A percentile compares a stretch with the other conserved stretches of the same genome.
Conservation (phyloP, 2,329 filamentous ascomycete genomes). For the Fusarium sp. region DNA sequence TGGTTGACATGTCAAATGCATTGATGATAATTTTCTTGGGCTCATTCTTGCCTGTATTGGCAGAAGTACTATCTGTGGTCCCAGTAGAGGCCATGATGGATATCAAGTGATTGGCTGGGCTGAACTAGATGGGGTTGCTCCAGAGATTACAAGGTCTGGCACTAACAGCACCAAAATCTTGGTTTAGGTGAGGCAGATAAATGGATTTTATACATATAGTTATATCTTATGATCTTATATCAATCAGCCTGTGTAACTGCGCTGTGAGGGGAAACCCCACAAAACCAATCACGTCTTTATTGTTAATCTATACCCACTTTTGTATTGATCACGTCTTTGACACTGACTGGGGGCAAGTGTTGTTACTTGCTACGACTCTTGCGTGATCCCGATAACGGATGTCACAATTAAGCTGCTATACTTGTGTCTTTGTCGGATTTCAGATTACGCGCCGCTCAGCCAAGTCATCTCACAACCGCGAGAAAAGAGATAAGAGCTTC, state of each 20-base stretch:
- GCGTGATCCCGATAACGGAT: slow-evolving; percentile 25
- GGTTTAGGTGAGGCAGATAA: not conserved
- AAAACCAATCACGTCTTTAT: slow-evolving; percentile 16
- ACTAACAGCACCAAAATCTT: not conserved
- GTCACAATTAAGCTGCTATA: not conserved
- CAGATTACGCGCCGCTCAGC: not conserved
- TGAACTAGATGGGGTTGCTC: no score
- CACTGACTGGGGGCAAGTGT: not conserved
- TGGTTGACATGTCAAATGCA: slow-evolving; percentile 75
- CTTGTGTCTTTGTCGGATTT: not conserved
- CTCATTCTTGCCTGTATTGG: not conserved
- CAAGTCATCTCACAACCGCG: not conserved
- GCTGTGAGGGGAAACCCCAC: not conserved
- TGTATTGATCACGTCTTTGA: no score
- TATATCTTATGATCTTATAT: not conserved
- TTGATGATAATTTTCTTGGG: slow-evolving; percentile 66
- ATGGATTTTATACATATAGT: not conserved
- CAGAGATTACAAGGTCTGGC: not conserved
- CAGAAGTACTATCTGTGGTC: not conserved
- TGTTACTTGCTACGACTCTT: not conserved
- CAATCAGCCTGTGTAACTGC: not conserved
- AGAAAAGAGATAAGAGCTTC: not conserved
- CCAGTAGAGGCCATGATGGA: slow-evolving; percentile 2
- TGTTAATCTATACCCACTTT: no score
- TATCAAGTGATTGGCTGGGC: not conserved